Evolutionary conservation across 805 yeast species (phyloP).

Genomic region (Saccharomycopsis microspora): DNA sequence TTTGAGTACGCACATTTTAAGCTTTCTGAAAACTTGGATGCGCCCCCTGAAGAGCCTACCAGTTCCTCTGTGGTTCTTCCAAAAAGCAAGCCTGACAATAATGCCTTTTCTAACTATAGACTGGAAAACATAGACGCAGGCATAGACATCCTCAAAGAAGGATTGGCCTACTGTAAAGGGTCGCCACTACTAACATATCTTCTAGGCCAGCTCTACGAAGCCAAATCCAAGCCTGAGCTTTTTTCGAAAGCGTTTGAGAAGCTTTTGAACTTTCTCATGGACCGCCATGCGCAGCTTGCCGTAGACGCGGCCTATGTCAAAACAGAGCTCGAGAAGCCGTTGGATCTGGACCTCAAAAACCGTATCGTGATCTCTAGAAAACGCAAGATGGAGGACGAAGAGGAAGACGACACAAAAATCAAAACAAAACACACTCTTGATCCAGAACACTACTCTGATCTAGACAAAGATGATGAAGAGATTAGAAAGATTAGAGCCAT

Average conservation of each 20-base stretch:
- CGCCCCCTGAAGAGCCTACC: neutral
- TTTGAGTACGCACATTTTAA: conserved; percentile 41
- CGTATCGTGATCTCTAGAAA: neutral
- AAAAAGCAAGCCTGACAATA: neutral
- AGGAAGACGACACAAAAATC: conserved; percentile 2
- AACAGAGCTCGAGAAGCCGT: conserved; percentile 20
- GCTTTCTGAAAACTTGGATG: neutral
- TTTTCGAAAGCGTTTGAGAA: conserved; percentile 39
- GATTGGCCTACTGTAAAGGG: conserved; percentile 52
- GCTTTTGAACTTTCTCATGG: conserved; percentile 36
- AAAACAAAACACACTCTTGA: conserved; percentile 7
- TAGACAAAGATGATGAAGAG: conserved; percentile 5
- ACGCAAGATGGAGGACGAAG: conserved; percentile 7
- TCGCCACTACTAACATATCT: conserved; percentile 58
- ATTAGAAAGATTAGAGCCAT: conserved; percentile 3
- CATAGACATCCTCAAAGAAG: conserved; percentile 39
- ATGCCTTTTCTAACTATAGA: conserved; percentile 1
- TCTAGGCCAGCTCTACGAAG: conserved; percentile 61
- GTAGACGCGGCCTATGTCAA: conserved; percentile 15
- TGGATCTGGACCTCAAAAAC: conserved; percentile 17
- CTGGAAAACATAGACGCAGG: conserved; percentile 5
- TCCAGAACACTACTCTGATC: conserved; percentile 3
- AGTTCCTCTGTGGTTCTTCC: neutral
- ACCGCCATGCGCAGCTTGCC: conserved; percentile 23
- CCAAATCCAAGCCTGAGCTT: conserved; percentile 36